A percentile compares a stretch with the other conserved stretches of the same genome.
Conservation (phyloP, 768 basidiomycete genomes). For the Leccinum uliginosum region DNA sequence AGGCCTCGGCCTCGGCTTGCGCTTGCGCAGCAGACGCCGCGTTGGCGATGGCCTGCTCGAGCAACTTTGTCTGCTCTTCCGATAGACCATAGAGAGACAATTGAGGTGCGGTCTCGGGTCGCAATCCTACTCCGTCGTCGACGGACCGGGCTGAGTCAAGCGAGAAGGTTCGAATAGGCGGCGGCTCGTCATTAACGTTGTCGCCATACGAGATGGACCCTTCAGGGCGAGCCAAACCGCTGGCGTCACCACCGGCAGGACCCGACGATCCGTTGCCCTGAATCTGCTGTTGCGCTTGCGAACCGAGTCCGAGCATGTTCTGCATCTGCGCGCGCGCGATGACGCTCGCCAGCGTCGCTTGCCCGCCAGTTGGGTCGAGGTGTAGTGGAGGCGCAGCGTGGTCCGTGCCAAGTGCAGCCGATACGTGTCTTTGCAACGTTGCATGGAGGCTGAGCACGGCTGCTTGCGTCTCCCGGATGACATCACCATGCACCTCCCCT, state of each 20-base stretch:
- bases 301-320: slow-evolving; percentile 21
- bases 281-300: slow-evolving; percentile 14
- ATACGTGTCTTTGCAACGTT: slow-evolving; percentile 54
- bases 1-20: slow-evolving; percentile 75
- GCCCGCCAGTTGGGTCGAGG: slow-evolving; percentile 48
- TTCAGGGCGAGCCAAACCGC: slow-evolving; percentile 5
- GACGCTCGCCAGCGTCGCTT: slow-evolving; percentile 67
- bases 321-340: slow-evolving; percentile 68
- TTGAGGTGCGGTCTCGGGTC: slow-evolving; percentile 30
- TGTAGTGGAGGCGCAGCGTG: slow-evolving; percentile 29
- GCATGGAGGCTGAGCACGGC: slow-evolving; percentile 52
- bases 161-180: neutral
- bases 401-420: slow-evolving; percentile 46
- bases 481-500: slow-evolving; percentile 51
- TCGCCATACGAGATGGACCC: slow-evolving; percentile 1
- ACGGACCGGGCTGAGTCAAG: slow-evolving; percentile 7
- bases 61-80: slow-evolving; percentile 62
- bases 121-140: slow-evolving; percentile 3
- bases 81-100: slow-evolving; percentile 69
- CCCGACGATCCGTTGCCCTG: slow-evolving; percentile 1
- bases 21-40: slow-evolving; percentile 73
- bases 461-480: slow-evolving; percentile 47
- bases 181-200: slow-evolving; percentile 1
- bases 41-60: slow-evolving; percentile 71
- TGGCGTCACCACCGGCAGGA: slow-evolving; percentile 1